These are phyloP conservation scores for Ceriops tagal DNA, from an alignment of 345 rosid genomes.

Conservation along the genomic window DNA sequence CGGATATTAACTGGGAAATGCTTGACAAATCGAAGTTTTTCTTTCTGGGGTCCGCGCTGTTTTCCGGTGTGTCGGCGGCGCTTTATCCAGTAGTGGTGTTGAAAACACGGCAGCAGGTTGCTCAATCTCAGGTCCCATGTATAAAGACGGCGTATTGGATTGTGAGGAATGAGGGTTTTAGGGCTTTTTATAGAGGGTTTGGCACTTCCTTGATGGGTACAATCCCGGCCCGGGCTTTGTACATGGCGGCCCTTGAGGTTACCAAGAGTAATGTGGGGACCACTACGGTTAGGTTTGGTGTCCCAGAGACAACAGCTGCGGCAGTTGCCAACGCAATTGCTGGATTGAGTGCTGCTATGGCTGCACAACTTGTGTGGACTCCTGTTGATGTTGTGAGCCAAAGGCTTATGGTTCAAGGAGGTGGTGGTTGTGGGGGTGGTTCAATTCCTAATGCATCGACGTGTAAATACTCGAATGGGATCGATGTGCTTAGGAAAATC, in stretches of 20 bases:
- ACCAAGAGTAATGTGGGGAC: slow-evolving; percentile 82
- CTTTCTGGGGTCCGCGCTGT: slow-evolving; percentile 85
- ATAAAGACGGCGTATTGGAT: slow-evolving; percentile 46
- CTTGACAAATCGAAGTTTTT: slow-evolving; percentile 85
- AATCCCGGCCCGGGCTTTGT: slow-evolving; percentile 84
- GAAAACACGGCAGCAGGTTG: slow-evolving; percentile 88
- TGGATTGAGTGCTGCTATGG: slow-evolving; percentile 85
- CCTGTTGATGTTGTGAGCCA: slow-evolving; percentile 95
- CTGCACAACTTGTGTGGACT: slow-evolving; percentile 95
- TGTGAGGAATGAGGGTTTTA: slow-evolving; percentile 60
- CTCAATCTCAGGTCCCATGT: slow-evolving; percentile 52
- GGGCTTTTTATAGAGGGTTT: slow-evolving; percentile 83
- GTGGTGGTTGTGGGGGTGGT: slow-evolving; percentile 8
- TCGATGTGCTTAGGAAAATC: slow-evolving; percentile 74
- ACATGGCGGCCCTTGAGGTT: slow-evolving; percentile 85
- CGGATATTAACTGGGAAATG: slow-evolving; percentile 82
- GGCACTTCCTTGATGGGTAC: slow-evolving; percentile 90
- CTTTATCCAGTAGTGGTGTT: slow-evolving; percentile 75
- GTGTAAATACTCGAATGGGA: slow-evolving; percentile 66
- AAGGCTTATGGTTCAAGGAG: slow-evolving; percentile 81
- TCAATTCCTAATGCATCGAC: slow-evolving; percentile 36
- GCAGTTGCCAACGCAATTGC: slow-evolving; percentile 75
- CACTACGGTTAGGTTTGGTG: slow-evolving; percentile 59
- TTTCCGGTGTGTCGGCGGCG: slow-evolving; percentile 76
- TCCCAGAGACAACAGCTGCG: slow-evolving; percentile 61